phyloP scores from a whole-genome alignment of 1,139 yeast genomes.

The Magnusiomyces magnusii region DNA sequence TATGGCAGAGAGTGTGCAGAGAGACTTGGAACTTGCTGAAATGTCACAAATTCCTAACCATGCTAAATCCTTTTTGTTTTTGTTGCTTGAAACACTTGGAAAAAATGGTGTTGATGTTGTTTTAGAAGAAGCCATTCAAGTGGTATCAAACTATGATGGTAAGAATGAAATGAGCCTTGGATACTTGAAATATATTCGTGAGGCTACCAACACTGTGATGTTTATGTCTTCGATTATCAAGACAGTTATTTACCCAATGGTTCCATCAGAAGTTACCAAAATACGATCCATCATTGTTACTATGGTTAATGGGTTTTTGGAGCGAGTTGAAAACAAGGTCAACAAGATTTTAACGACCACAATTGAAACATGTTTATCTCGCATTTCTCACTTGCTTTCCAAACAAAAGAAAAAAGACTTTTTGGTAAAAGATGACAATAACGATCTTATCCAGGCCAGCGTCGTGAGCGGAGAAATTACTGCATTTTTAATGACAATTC shows the following conservation, averaged over 20 bases:
- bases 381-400: conserved; percentile 39
- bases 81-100: conserved; percentile 63
- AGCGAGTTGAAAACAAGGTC: conserved; percentile 60
- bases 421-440: conserved; percentile 38
- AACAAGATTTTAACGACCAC: conserved; percentile 59
- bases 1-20: conserved; percentile 70
- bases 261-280: conserved; percentile 41
- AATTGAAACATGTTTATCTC: conserved; percentile 36
- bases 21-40: conserved; percentile 70
- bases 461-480: conserved; percentile 54
- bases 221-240: conserved; percentile 64
- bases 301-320: conserved; percentile 58
- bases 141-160: conserved; percentile 36
- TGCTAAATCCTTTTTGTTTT: conserved; percentile 58
- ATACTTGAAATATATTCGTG: conserved; percentile 46
- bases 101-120: conserved; percentile 67
- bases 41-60: conserved; percentile 50
- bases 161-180: conserved; percentile 37
- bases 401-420: conserved; percentile 60
- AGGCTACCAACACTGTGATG: conserved; percentile 56
- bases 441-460: conserved; percentile 44
- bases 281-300: conserved; percentile 56
- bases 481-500: conserved; percentile 43
- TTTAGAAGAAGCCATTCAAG: conserved; percentile 56
- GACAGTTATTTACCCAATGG: conserved; percentile 64